Evolutionary conservation across 495 filamentous ascomycete species (phyloP).

Genomic region (Umbilicaria muhlenbergii): DNA sequence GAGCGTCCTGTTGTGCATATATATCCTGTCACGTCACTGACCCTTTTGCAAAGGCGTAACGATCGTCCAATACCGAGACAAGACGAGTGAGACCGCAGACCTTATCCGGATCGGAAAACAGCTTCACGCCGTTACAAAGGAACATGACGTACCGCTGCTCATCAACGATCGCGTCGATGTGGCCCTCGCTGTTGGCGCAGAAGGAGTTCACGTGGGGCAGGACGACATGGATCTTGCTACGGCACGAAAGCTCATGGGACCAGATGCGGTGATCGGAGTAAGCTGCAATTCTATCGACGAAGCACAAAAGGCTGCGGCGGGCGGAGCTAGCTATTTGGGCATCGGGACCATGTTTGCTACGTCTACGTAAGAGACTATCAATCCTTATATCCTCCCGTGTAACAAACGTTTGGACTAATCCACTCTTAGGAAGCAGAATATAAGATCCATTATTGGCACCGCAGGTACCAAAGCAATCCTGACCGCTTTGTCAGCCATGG

Average conservation of each 20-base stretch:
- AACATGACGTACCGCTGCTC: constrained; percentile 61
- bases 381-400: neutral
- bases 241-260: constrained; percentile 58
- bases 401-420: neutral
- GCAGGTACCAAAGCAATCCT: constrained; percentile 62
- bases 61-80: constrained; percentile 82
- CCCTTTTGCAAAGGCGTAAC: constrained; percentile 43
- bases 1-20: constrained; percentile 2
- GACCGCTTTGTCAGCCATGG: constrained; percentile 30
- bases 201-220: constrained; percentile 89
- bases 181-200: constrained; percentile 66
- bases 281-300: constrained; percentile 54
- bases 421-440: constrained; percentile 39
- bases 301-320: constrained; percentile 45
- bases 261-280: constrained; percentile 54
- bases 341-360: constrained; percentile 81
- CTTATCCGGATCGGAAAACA: constrained; percentile 54
- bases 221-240: constrained; percentile 66
- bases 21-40: constrained; percentile 7
- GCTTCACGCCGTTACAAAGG: constrained; percentile 52
- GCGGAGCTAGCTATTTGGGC: constrained; percentile 76
- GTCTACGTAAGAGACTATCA: constrained; percentile 40
- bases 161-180: constrained; percentile 97
- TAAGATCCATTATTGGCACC: constrained; percentile 68
- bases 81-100: constrained; percentile 58